Evolutionary conservation across 208 protist species (phyloP), one percentile per base, ranked within the genome.

Genomic region (Acanthamoeba lenticulata): DNA sequence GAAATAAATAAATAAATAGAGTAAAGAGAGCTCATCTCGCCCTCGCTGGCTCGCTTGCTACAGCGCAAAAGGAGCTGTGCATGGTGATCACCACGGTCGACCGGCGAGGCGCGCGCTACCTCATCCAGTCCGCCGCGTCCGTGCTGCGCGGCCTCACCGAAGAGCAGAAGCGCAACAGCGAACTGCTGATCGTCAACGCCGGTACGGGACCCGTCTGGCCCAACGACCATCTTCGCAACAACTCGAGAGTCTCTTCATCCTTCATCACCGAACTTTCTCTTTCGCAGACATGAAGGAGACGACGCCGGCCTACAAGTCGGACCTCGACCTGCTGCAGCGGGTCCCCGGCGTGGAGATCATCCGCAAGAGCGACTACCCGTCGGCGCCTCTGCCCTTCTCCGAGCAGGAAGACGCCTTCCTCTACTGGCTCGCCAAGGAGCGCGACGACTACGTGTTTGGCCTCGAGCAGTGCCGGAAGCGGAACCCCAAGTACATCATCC

Each of bases 401-500:
- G 65, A 74, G 32, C 29, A 74, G n/a, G 65, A 74, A 1, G 65
- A 74, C 65, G 65, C 77, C 34, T 86, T 86, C n/a, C 44, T 60
- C 45, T 57, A 86, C 40, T 86, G 77, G 77, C 77, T 86, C 77
- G 77, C 45, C 44, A 86, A 86, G 77, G 77, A 86, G 40, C 40
- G 77, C 29, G 27, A 29, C 77, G 77, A 86, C 77, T 57, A 60
- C 77, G 77, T 86, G 38, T 86, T 24, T 38, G 77, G 77, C 34
- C 40, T 86, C 44, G 40, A 86, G 0, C 77, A 86, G 24, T 86
- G 77, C 40, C 77, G 65, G 3, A 15, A 32, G 3, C 6, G 77
- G 77, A 86, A 86, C 11, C 77, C 77, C 29, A 47, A 86, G 21
- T 86, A 86, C 77, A 57, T 86, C 6, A 60, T 86, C 4, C 40